Evolutionary conservation across 257 asterid genomes (phyloP).

Genomic region (Lithospermum erythrorhizon): DNA sequence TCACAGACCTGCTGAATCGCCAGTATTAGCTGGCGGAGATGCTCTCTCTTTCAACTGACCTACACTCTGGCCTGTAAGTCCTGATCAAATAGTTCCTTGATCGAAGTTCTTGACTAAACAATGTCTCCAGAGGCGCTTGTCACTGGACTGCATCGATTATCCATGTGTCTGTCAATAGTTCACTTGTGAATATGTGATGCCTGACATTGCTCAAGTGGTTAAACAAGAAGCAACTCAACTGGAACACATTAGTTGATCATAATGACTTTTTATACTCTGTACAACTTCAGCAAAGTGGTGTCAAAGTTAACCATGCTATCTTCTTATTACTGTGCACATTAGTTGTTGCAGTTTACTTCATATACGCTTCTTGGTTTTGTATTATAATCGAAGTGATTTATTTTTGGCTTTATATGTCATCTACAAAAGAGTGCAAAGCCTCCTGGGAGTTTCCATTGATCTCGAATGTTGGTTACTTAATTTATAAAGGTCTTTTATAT

Average conservation of each 20-base stretch:
- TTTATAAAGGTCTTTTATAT: no score
- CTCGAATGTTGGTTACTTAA: no score
- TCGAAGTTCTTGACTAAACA: not conserved
- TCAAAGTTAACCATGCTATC: not conserved
- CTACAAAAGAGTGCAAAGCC: no score
- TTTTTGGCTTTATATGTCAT: no score
- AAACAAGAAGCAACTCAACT: not conserved
- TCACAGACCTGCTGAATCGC: slow-evolving; percentile 48
- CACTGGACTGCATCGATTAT: not conserved
- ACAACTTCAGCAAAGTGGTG: not conserved
- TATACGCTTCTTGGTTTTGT: slow-evolving; percentile 1
- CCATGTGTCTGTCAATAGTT: not conserved
- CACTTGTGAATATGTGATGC: not conserved
- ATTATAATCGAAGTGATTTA: slow-evolving; percentile 9
- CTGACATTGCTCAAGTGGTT: not conserved
- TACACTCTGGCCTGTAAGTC: slow-evolving; percentile 21
- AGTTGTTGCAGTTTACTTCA: not conserved
- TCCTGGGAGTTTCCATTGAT: no score
- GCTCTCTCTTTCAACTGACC: slow-evolving; percentile 2
- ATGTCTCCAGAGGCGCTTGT: not conserved
- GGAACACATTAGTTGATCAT: not conserved
- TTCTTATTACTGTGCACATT: no score
- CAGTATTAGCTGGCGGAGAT: slow-evolving; percentile 22
- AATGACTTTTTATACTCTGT: not conserved
- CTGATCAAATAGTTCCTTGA: not conserved